Percentiles rank a stretch among this genome's conserved stretches.
Evolutionary conservation across 441 rosid species (phyloP).

Genomic region (Macaranga tanarius): DNA sequence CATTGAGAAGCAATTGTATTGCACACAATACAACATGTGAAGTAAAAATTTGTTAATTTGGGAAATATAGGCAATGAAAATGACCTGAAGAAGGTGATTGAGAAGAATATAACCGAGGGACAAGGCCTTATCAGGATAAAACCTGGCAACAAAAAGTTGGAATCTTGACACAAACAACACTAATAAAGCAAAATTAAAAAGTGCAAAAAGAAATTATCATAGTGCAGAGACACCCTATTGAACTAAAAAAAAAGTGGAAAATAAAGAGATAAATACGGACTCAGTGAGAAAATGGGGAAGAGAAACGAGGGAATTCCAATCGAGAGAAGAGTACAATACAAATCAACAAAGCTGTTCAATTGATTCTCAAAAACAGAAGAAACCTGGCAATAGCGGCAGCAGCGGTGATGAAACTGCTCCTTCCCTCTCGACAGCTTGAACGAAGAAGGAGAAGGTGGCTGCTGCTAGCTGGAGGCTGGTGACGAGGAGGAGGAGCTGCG

Average conservation of each 20-base stretch:
- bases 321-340: conserved; percentile 79
- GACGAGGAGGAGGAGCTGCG: too few relatives aligned
- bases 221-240: too few relatives aligned
- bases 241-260: background rate
- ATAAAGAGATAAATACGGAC: conserved; percentile 34
- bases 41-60: too few relatives aligned
- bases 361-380: conserved; percentile 45
- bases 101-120: conserved; percentile 67
- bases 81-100: conserved; percentile 71
- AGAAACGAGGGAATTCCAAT: conserved; percentile 79
- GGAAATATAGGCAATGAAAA: conserved; percentile 21
- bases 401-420: too few relatives aligned
- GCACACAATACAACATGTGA: too few relatives aligned
- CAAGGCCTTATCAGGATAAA: conserved; percentile 65
- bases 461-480: too few relatives aligned
- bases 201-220: too few relatives aligned
- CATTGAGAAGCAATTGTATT: conserved; percentile 11
- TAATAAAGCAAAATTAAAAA: too few relatives aligned
- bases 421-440: too few relatives aligned
- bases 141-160: conserved; percentile 38
- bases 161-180: too few relatives aligned
- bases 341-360: conserved; percentile 47
- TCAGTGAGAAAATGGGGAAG: conserved; percentile 67
- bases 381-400: too few relatives aligned
- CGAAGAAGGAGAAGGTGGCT: too few relatives aligned